phyloP scores from a whole-genome alignment of 2,329 filamentous ascomycete species.

The Cytospora leucostoma region DNA sequence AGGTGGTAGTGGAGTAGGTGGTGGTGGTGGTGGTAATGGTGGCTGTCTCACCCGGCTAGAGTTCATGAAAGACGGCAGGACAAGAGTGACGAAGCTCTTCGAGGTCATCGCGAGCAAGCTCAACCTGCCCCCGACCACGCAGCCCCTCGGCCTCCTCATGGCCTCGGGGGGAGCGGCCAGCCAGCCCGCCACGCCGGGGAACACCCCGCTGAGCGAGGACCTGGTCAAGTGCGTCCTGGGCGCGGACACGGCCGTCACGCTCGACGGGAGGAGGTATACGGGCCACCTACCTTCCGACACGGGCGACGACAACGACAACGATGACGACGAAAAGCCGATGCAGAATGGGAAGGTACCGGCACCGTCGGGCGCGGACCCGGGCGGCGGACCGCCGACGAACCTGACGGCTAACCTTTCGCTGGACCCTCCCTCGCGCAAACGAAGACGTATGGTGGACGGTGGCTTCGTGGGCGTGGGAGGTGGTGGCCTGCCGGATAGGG shows the following conservation, averaged over 20 bases:
- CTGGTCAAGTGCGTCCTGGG: slow-evolving; percentile 66
- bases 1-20: background rate
- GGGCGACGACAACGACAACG: slow-evolving; percentile 19
- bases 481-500: slow-evolving; percentile 29
- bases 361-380: slow-evolving; percentile 38
- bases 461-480: slow-evolving; percentile 11
- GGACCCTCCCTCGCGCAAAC: slow-evolving; percentile 46
- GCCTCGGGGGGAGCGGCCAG: slow-evolving; percentile 61
- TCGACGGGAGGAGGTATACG: slow-evolving; percentile 57
- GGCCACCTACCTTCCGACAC: slow-evolving; percentile 22
- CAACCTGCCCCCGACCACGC: slow-evolving; percentile 61
- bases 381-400: slow-evolving; percentile 36
- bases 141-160: slow-evolving; percentile 68
- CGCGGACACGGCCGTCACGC: slow-evolving; percentile 56
- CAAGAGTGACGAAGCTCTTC: slow-evolving; percentile 71
- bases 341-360: slow-evolving; percentile 30
- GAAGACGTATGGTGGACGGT: slow-evolving; percentile 45
- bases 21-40: slow-evolving; percentile 25
- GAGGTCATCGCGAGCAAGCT: slow-evolving; percentile 82
- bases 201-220: slow-evolving; percentile 70
- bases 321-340: background rate
- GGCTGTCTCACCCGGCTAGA: slow-evolving; percentile 53
- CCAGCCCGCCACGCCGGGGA: slow-evolving; percentile 66
- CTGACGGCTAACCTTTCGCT: slow-evolving; percentile 33
- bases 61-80: slow-evolving; percentile 72